Conservation (phyloP, 768 basidiomycete species). For the Crucibulum laeve region DNA sequence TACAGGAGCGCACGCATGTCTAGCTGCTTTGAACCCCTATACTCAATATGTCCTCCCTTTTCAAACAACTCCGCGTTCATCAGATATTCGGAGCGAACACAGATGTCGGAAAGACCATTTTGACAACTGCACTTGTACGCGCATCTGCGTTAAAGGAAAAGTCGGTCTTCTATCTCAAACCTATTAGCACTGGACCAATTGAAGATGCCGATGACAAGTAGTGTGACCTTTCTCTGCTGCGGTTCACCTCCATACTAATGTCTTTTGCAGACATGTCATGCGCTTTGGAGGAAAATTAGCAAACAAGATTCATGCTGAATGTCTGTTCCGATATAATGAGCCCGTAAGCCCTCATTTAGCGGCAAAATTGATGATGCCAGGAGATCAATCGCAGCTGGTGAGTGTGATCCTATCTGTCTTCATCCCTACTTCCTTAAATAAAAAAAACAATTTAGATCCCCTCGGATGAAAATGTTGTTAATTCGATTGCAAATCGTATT, state of each 20-base stretch:
- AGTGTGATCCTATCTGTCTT: conserved; percentile 1
- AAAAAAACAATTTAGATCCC: conserved; percentile 34
- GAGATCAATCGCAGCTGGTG: conserved; percentile 24
- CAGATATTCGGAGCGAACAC: conserved; percentile 97
- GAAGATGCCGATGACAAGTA: conserved; percentile 85
- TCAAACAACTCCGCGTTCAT: conserved; percentile 79
- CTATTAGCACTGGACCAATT: conserved; percentile 82
- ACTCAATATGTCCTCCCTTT: conserved; percentile 69
- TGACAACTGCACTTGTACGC: conserved; percentile 80
- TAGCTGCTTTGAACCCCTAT: no score
- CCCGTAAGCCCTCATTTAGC: conserved; percentile 96
- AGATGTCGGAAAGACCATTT: conserved; percentile 91
- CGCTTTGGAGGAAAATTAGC: conserved; percentile 40
- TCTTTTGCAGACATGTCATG: conserved; percentile 55
- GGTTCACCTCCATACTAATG: neutral
- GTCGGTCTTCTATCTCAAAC: conserved; percentile 74
- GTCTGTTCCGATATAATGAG: conserved; percentile 79
- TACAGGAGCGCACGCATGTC: no score
- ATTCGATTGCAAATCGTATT: conserved; percentile 62
- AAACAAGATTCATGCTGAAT: conserved; percentile 51
- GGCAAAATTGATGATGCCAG: conserved; percentile 41
- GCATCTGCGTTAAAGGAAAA: conserved; percentile 59
- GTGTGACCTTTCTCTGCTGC: neutral
- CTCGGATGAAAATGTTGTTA: conserved; percentile 62
- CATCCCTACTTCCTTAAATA: neutral